phyloP scores from a whole-genome alignment of 192 early-diverging fungal genomes.

The Kappamyces sp. region DNA sequence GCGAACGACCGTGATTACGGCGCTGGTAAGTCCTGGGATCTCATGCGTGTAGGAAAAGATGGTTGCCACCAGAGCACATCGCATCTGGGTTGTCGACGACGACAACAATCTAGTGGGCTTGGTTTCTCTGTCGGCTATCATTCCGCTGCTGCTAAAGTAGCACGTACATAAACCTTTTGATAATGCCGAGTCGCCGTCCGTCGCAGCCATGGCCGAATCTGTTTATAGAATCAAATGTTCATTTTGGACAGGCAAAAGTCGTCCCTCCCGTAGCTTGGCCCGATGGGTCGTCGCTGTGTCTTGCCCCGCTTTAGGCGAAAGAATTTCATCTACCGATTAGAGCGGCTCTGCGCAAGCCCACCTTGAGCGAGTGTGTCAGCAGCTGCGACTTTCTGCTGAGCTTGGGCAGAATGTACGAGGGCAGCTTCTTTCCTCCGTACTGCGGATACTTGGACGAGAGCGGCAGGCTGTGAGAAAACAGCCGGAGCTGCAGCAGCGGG shows the following conservation, averaged over 20 bases:
- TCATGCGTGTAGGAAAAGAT: constrained; percentile 34
- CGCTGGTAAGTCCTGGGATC: constrained; percentile 14
- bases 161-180: constrained; percentile 2
- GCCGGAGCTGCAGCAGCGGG: too few species aligned
- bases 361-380: constrained; percentile 41
- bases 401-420: constrained; percentile 40
- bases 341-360: neutral
- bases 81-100: constrained; percentile 44
- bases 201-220: neutral
- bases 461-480: too few species aligned
- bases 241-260: constrained; percentile 44
- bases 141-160: constrained; percentile 26
- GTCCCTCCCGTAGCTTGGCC: constrained; percentile 40
- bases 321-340: constrained; percentile 41
- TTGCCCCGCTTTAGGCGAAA: constrained; percentile 40
- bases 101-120: constrained; percentile 38
- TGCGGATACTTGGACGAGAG: too few species aligned
- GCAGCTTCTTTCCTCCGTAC: constrained; percentile 19
- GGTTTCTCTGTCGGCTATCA: constrained; percentile 33
- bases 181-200: neutral
- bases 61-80: constrained; percentile 41
- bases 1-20: constrained; percentile 31
- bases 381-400: constrained; percentile 26
- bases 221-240: constrained; percentile 27
- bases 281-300: constrained; percentile 31